Evolutionary conservation across 768 basidiomycete species (phyloP).

Genomic region (Vishniacozyma victoriae): DNA sequence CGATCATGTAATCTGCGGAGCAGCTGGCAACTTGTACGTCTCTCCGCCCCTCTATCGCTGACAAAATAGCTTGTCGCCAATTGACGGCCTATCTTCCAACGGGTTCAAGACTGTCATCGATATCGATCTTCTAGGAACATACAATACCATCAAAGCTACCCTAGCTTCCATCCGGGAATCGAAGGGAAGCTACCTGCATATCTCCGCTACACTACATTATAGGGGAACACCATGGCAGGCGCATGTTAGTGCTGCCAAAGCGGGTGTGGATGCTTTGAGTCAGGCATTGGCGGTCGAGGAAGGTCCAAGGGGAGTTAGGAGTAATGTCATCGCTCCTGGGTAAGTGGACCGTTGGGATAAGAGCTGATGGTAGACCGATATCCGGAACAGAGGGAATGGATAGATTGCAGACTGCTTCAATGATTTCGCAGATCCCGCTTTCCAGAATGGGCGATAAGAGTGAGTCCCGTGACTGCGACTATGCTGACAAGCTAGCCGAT

Average conservation of each 20-base stretch:
- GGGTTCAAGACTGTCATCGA: slow-evolving; percentile 88
- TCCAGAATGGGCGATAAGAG: slow-evolving; percentile 32
- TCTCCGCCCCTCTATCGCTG: background rate
- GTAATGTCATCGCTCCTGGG: slow-evolving; percentile 53
- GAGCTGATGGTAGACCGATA: slow-evolving; percentile 56
- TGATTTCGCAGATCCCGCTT: slow-evolving; percentile 24
- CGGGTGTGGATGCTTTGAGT: slow-evolving; percentile 83
- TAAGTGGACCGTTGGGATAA: slow-evolving; percentile 27
- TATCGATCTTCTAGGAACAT: slow-evolving; percentile 90
- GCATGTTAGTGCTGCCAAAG: slow-evolving; percentile 92
- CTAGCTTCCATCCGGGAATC: slow-evolving; percentile 63
- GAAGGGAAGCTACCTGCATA: slow-evolving; percentile 78
- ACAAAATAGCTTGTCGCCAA: slow-evolving; percentile 59
- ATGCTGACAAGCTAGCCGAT: too few relatives aligned
- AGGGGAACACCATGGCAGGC: slow-evolving; percentile 65
- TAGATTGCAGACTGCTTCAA: slow-evolving; percentile 43
- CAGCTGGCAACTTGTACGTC: slow-evolving; percentile 80
- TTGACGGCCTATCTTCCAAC: slow-evolving; percentile 74
- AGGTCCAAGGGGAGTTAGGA: slow-evolving; percentile 87
- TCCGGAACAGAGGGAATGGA: slow-evolving; percentile 62
- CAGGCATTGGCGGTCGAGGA: slow-evolving; percentile 85
- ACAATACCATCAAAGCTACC: slow-evolving; percentile 90
- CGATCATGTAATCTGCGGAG: slow-evolving; percentile 93
- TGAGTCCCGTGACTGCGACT: too few relatives aligned
- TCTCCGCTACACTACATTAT: slow-evolving; percentile 84